Percentiles rank a stretch among this genome's conserved stretches.
Evolutionary conservation across 1,139 yeast genomes (phyloP).

Genomic region (Entelexis paramagnoliae): DNA sequence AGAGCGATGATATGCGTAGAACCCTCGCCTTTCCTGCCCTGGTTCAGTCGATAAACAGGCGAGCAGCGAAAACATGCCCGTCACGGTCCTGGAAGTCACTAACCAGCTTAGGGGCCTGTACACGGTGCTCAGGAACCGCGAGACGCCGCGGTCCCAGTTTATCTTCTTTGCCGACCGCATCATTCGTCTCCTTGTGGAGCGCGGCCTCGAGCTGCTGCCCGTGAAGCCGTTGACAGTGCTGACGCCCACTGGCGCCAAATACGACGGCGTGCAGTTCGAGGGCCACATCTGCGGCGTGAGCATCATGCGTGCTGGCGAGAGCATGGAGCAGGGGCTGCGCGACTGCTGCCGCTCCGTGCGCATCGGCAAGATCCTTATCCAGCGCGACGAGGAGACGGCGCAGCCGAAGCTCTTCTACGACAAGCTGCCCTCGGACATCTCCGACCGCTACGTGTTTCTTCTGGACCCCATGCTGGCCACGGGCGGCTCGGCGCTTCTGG

Average conservation of each 20-base stretch:
- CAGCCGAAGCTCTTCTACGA: slow-evolving; percentile 56
- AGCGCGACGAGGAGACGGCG: slow-evolving; percentile 91
- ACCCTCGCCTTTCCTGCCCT: slow-evolving; percentile 4
- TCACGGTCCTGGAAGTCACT: slow-evolving; percentile 59
- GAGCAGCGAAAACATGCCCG: slow-evolving; percentile 36
- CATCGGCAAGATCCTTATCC: slow-evolving; percentile 90
- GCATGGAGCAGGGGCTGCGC: slow-evolving; percentile 96
- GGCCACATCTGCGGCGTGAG: slow-evolving; percentile 97
- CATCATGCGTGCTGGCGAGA: slow-evolving; percentile 94
- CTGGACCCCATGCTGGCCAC: slow-evolving; percentile 97
- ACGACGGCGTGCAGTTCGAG: slow-evolving; percentile 68
- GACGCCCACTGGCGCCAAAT: slow-evolving; percentile 68
- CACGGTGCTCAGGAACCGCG: slow-evolving; percentile 75
- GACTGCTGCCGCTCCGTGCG: slow-evolving; percentile 94
- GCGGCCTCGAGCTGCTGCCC: slow-evolving; percentile 86
- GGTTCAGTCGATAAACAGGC: neutral
- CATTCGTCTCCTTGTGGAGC: slow-evolving; percentile 85
- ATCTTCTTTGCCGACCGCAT: slow-evolving; percentile 92
- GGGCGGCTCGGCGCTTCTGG: slow-evolving; percentile 97
- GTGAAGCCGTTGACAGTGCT: slow-evolving; percentile 55
- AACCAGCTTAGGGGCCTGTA: slow-evolving; percentile 80
- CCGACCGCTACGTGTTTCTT: slow-evolving; percentile 76
- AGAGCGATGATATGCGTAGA: neutral
- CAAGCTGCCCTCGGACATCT: slow-evolving; percentile 84
- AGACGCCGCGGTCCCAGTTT: slow-evolving; percentile 78